A percentile compares a stretch with the other conserved stretches of the same genome.
phyloP scores from a whole-genome alignment of 176 grass and related monocot species.

The Lolium perenne region DNA sequence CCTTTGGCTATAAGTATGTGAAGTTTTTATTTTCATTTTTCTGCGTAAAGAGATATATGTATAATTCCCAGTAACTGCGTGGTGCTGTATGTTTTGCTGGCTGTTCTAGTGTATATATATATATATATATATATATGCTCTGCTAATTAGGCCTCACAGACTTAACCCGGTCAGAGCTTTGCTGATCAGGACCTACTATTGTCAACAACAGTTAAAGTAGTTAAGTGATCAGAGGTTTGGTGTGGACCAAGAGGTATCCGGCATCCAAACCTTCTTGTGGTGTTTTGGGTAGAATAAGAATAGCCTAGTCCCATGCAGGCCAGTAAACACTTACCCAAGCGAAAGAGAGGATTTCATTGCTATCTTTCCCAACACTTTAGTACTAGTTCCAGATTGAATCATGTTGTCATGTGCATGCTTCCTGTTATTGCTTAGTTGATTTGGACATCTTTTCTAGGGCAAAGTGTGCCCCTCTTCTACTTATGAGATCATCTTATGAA shows the following conservation, averaged over 20 bases:
- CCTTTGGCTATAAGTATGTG: not conserved
- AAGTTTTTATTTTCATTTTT: not conserved
- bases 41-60: not conserved
- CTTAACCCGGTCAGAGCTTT: not conserved
- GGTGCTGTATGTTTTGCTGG: not conserved
- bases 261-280: not conserved
- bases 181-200: not conserved
- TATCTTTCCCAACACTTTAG: not conserved
- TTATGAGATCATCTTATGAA: not conserved
- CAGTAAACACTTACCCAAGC: not conserved
- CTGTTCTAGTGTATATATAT: not conserved
- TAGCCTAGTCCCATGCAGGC: not conserved
- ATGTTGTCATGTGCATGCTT: not conserved
- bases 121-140: not conserved
- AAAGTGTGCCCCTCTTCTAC: not conserved
- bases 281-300: not conserved
- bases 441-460: not conserved
- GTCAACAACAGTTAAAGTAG: not conserved
- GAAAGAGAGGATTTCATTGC: not conserved
- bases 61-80: not conserved
- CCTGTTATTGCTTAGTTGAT: not conserved
- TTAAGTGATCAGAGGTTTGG: not conserved
- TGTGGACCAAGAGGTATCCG: not conserved
- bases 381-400: not conserved
- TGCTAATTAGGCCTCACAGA: not conserved